Evolutionary conservation across 768 basidiomycete genomes (phyloP).

Genomic region (Amanita brunnescens): DNA sequence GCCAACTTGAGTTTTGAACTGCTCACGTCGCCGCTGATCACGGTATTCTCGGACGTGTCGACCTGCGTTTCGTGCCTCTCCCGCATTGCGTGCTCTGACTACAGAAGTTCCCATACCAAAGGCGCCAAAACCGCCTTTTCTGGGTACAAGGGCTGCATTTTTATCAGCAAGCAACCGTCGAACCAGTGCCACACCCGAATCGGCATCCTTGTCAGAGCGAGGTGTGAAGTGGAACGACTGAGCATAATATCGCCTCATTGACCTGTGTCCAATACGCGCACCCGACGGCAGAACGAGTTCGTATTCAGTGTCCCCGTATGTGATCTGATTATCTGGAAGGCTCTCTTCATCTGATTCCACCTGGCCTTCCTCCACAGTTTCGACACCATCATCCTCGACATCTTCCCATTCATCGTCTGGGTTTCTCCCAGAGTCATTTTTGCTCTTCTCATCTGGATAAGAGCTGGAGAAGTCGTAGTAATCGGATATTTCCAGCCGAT

Average conservation of each 20-base stretch:
- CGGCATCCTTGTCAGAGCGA: constrained; percentile 37
- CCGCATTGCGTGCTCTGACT: constrained; percentile 86
- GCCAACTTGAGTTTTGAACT: constrained; percentile 77
- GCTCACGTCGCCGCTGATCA: constrained; percentile 70
- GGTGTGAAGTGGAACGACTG: constrained; percentile 54
- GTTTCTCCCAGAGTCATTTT: constrained; percentile 15
- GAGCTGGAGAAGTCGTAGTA: constrained; percentile 87
- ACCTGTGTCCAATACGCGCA: constrained; percentile 84
- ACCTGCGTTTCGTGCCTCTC: constrained; percentile 89
- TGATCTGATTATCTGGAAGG: constrained; percentile 45
- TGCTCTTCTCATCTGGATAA: constrained; percentile 47
- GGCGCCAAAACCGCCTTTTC: constrained; percentile 80
- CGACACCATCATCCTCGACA: constrained; percentile 27
- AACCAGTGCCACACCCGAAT: constrained; percentile 69
- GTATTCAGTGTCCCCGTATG: constrained; percentile 71
- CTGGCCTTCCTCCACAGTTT: constrained; percentile 34
- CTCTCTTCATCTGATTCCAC: constrained; percentile 28
- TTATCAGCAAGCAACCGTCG: constrained; percentile 74
- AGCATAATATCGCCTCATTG: constrained; percentile 76
- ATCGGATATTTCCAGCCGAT: constrained; percentile 83
- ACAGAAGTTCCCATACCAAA: constrained; percentile 76
- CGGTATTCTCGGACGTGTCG: constrained; percentile 78
- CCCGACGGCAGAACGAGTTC: constrained; percentile 94
- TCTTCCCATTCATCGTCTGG: constrained; percentile 26
- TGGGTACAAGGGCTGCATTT: constrained; percentile 76